Conservation (phyloP, 495 filamentous ascomycete species). For the Talaromyces stipitatus region DNA sequence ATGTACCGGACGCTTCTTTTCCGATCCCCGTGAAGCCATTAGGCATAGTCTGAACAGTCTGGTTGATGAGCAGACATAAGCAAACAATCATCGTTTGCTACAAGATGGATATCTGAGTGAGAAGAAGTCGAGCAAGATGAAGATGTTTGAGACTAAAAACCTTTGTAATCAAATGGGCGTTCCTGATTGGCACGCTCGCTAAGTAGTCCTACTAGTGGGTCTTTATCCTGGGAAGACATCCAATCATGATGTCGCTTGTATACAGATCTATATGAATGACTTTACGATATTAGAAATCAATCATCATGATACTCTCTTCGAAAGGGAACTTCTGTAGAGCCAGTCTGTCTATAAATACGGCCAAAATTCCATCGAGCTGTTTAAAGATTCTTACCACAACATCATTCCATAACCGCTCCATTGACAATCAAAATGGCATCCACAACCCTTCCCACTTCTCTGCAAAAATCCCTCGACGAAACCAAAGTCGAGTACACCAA, state of each 20-base stretch:
- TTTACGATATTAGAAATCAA: neutral
- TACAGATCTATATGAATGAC: neutral
- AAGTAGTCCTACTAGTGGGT: neutral
- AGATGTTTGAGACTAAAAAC: neutral
- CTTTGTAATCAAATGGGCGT: neutral
- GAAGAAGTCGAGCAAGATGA: neutral
- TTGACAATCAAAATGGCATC: neutral
- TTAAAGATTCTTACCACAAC: neutral
- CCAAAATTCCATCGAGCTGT: neutral
- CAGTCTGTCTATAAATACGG: neutral
- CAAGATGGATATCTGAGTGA: no score
- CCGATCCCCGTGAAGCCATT: neutral
- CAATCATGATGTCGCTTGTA: neutral
- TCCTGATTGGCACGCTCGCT: neutral
- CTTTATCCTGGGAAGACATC: neutral
- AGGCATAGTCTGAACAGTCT: neutral
- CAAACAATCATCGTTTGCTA: no score
- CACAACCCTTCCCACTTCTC: neutral
- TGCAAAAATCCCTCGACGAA: neutral
- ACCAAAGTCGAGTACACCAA: neutral
- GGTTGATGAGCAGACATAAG: no score
- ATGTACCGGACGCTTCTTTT: neutral
- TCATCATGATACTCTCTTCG: neutral
- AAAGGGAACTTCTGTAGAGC: neutral
- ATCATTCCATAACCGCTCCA: neutral